Percentiles rank a stretch among this genome's conserved stretches.
These are phyloP conservation scores for Penicillium palitans DNA, from an alignment of 2,329 filamentous ascomycete species.

Conservation along the genomic window DNA sequence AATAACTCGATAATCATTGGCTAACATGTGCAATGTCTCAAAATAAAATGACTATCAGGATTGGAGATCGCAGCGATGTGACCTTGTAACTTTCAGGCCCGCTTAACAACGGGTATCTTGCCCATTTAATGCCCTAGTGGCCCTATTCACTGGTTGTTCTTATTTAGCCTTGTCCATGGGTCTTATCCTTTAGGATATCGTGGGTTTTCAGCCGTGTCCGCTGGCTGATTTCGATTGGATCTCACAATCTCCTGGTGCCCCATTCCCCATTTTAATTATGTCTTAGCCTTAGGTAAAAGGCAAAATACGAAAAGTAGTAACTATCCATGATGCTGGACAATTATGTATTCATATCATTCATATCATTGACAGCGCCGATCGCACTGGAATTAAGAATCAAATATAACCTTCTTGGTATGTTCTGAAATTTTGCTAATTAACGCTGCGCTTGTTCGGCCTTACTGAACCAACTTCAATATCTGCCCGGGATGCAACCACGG, in stretches of 20 bases:
- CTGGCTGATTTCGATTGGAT: neutral
- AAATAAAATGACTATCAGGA: conserved; percentile 9
- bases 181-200: conserved; percentile 16
- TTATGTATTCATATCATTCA: neutral
- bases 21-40: conserved; percentile 24
- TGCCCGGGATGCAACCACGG: neutral
- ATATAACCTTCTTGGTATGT: no score
- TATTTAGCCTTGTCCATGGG: conserved; percentile 10
- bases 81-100: conserved; percentile 28
- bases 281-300: neutral
- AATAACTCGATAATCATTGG: conserved; percentile 4
- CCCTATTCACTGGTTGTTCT: neutral
- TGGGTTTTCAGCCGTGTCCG: neutral
- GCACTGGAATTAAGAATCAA: neutral
- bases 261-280: neutral
- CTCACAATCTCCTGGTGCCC: neutral
- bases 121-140: conserved; percentile 17
- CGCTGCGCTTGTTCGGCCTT: neutral
- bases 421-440: neutral
- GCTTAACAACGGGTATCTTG: conserved; percentile 26
- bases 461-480: neutral
- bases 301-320: neutral
- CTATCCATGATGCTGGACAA: neutral
- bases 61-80: conserved; percentile 19
- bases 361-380: neutral